Evolutionary conservation across 306 rosid species (phyloP).

Genomic region (Vigna unguiculata): DNA sequence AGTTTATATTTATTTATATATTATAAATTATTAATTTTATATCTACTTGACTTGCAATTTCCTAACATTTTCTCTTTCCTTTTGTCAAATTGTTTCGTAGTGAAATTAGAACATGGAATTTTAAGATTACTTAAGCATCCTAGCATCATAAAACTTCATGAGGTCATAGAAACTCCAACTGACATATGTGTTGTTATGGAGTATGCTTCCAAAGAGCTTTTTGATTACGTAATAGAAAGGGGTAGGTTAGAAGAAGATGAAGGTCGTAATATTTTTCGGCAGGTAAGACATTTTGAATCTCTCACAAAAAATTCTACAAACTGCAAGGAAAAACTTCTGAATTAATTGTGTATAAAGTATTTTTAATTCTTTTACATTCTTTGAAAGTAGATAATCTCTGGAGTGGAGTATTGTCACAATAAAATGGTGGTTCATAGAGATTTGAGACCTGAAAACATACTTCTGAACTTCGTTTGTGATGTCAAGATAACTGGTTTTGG

Average conservation of each 20-base stretch:
- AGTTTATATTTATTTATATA: too few relatives aligned
- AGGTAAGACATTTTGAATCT: not conserved
- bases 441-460: constrained; percentile 87
- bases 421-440: constrained; percentile 96
- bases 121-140: constrained; percentile 93
- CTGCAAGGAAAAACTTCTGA: too few relatives aligned
- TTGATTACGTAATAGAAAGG: constrained; percentile 87
- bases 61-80: not conserved
- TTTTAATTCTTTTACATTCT: too few relatives aligned
- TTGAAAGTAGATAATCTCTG: constrained; percentile 72
- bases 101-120: constrained; percentile 84
- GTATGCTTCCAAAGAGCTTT: constrained; percentile 87
- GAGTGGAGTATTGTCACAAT: constrained; percentile 94
- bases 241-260: constrained; percentile 93
- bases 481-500: constrained; percentile 97
- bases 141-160: constrained; percentile 83
- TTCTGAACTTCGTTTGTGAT: constrained; percentile 77
- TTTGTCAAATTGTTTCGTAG: constrained; percentile 58
- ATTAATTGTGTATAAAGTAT: too few relatives aligned
- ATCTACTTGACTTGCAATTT: too few relatives aligned
- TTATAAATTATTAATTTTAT: too few relatives aligned
- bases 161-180: constrained; percentile 83
- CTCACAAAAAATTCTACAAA: too few relatives aligned
- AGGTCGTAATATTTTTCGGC: constrained; percentile 34
- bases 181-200: constrained; percentile 90